Evolutionary conservation across 805 yeast genomes (phyloP), one percentile per base, ranked within the genome.

Genomic region (Cyberlindnera bimundalis): DNA sequence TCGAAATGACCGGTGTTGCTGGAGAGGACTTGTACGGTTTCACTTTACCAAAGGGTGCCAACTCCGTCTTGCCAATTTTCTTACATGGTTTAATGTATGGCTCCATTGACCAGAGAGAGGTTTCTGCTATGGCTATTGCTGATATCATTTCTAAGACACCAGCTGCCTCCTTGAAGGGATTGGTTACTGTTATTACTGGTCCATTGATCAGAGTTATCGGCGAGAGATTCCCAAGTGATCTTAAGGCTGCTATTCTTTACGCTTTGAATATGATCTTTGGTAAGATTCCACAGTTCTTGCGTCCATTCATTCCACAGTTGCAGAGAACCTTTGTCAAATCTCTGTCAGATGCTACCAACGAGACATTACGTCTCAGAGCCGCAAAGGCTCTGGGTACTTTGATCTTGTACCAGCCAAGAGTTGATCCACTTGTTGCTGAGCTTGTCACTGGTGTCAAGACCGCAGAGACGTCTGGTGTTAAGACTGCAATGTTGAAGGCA

Each of bases 151-250:
- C 81, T 34, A 80, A 88, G 55, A 86, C 98, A 0, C 93, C 93
- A 16, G 81, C 93, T n/a, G 71, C 76, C 10, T 79, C 75, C 44
- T 76, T 93, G 64, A 85, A 81, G 62, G 86, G 96, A 25, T 86
- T 81, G 64, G 96, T 95, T 17, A 91, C 98, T 8, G 79, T 80
- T 20, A 87, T 95, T 48, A 90, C 96, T 20, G 99, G 99, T 66
- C 99, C 99, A 29, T 74, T 93, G 58, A 93, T 93, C 65, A 88
- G 99, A 73, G 96, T 91, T 42, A 86, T 91, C 58, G 99, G 99
- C 58, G 99, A 93, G 64, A 80, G 96, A 63, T 91, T 87, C 51
- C 76, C 82, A 14, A 75, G 95, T 46, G 96, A 89, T 52, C 87
- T 93, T 53, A 93, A 93, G 71, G 82, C 96, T 27, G 96, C 96